Conservation (phyloP, 495 filamentous ascomycete genomes). For the Letharia lupina region DNA sequence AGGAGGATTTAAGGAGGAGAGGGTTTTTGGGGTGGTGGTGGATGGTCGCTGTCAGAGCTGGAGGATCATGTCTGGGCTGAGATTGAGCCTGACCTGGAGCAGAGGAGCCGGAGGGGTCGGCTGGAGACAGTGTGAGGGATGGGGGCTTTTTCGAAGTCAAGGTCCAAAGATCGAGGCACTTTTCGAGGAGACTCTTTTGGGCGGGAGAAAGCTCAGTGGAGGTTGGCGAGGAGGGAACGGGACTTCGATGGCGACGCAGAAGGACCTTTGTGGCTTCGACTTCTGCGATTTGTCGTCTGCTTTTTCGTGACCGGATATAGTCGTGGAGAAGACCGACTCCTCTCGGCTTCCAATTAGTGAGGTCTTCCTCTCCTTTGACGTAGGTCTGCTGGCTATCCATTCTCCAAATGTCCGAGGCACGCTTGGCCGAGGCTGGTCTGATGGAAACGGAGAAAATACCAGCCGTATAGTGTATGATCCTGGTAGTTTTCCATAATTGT, state of each 20-base stretch:
- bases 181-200: constrained; percentile 53
- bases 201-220: constrained; percentile 44
- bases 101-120: constrained; percentile 41
- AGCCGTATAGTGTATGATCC: constrained; percentile 78
- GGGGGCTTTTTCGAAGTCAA: constrained; percentile 53
- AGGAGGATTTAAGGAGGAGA: constrained; percentile 20
- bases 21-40: constrained; percentile 23
- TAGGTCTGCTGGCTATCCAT: constrained; percentile 94
- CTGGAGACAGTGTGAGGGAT: constrained; percentile 70
- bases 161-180: constrained; percentile 70
- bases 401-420: constrained; percentile 87
- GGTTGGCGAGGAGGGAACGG: neutral
- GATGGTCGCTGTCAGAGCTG: constrained; percentile 19
- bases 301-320: constrained; percentile 63
- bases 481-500: constrained; percentile 72
- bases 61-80: constrained; percentile 21
- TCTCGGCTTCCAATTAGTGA: constrained; percentile 76
- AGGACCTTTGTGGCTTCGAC: constrained; percentile 62
- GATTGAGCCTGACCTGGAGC: constrained; percentile 32
- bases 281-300: constrained; percentile 71
- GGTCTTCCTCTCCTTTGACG: constrained; percentile 84
- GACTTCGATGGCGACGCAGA: constrained; percentile 17
- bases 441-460: constrained; percentile 79
- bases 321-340: constrained; percentile 82
- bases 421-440: constrained; percentile 79